These are phyloP conservation scores for Trichocladium antarcticum DNA, from an alignment of 495 filamentous ascomycete genomes.

Conservation along the genomic window DNA sequence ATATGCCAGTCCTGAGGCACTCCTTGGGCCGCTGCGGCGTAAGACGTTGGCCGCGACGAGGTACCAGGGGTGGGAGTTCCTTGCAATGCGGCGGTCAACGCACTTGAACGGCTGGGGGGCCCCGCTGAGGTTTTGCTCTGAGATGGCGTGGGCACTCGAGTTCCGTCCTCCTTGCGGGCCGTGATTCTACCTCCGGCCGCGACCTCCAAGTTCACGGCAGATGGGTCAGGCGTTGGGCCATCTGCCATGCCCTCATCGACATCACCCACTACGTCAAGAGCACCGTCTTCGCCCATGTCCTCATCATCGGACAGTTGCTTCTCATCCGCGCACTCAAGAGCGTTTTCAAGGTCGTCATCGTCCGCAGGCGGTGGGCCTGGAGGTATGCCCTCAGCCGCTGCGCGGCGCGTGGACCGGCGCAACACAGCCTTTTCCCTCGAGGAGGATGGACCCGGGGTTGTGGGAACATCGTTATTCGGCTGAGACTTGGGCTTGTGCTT, in stretches of 20 bases:
- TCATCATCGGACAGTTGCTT: constrained; percentile 70
- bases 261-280: constrained; percentile 80
- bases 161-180: constrained; percentile 93
- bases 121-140: constrained; percentile 36
- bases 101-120: constrained; percentile 33
- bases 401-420: constrained; percentile 45
- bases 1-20: constrained; percentile 95
- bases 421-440: constrained; percentile 41
- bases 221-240: constrained; percentile 57
- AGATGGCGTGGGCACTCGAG: constrained; percentile 75
- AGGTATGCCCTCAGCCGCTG: constrained; percentile 35
- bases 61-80: constrained; percentile 41
- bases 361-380: constrained; percentile 44
- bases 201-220: constrained; percentile 87
- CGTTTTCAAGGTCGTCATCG: constrained; percentile 47
- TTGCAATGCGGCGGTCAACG: constrained; percentile 39
- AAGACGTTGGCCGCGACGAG: constrained; percentile 51
- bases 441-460: constrained; percentile 28
- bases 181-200: constrained; percentile 85
- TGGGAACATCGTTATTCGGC: constrained; percentile 22
- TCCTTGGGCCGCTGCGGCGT: constrained; percentile 68
- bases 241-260: constrained; percentile 82
- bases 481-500: constrained; percentile 41
- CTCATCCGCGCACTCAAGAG: constrained; percentile 91
- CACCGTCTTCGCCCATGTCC: constrained; percentile 55